Evolutionary conservation across 179 eudicot genomes (phyloP).

Genomic region (Nepenthes alata): DNA sequence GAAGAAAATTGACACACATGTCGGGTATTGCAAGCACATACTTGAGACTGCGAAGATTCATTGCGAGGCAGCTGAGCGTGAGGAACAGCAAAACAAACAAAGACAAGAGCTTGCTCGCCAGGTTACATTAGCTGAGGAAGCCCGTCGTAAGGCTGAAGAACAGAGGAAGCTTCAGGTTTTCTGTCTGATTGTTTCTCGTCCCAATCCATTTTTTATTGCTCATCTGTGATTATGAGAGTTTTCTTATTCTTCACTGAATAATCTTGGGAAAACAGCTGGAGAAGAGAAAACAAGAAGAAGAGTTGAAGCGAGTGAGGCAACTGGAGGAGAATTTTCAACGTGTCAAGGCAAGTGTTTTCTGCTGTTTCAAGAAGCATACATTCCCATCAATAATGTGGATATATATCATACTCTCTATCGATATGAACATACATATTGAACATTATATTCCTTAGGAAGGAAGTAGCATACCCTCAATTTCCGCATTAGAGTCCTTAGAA

Average conservation of each 20-base stretch:
- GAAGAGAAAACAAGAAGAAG: conserved; percentile 95
- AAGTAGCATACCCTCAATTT: too few relatives aligned
- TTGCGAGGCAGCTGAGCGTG: conserved; percentile 86
- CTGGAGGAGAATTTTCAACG: conserved; percentile 80
- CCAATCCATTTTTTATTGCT: not conserved
- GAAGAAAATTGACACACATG: conserved; percentile 95
- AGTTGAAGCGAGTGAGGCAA: conserved; percentile 67
- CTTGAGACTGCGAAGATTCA: conserved; percentile 79
- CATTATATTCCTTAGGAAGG: too few relatives aligned
- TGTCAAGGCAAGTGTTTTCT: conserved; percentile 44
- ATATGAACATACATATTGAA: not conserved
- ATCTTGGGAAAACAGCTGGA: conserved; percentile 47
- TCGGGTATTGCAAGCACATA: conserved; percentile 85
- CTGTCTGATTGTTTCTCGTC: not conserved
- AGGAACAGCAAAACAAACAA: conserved; percentile 69
- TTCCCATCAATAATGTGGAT: not conserved
- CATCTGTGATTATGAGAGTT: not conserved
- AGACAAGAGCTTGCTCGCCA: conserved; percentile 83
- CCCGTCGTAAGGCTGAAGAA: conserved; percentile 86
- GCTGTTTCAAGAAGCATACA: not conserved
- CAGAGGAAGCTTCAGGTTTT: conserved; percentile 77
- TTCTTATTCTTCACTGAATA: not conserved
- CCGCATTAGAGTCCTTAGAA: too few relatives aligned
- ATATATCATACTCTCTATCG: not conserved
- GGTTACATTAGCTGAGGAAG: conserved; percentile 85